Evolutionary conservation across 2,329 filamentous ascomycete genomes (phyloP).

Genomic region (Venturia pyrina): DNA sequence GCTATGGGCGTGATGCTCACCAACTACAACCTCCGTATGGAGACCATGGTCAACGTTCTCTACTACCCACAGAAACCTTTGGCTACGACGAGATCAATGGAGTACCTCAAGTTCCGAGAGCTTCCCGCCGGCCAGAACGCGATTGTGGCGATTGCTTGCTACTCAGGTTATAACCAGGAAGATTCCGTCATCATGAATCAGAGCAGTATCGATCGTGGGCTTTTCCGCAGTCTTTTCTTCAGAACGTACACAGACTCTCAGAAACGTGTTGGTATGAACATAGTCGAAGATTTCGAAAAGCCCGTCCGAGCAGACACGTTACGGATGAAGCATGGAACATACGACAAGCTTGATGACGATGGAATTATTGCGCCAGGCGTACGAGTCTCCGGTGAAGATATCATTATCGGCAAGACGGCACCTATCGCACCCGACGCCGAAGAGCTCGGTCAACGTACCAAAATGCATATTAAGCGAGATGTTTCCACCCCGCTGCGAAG

Average conservation of each 20-base stretch:
- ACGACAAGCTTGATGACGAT: conserved; percentile 95
- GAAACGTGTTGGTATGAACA: conserved; percentile 88
- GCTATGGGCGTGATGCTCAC: conserved; percentile 99
- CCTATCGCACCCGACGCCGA: conserved; percentile 88
- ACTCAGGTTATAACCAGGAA: conserved; percentile 99
- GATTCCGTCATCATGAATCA: conserved; percentile 99
- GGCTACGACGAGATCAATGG: conserved; percentile 94
- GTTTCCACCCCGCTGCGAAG: conserved; percentile 89
- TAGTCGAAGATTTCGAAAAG: conserved; percentile 92
- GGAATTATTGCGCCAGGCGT: conserved; percentile 90
- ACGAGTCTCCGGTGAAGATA: conserved; percentile 92
- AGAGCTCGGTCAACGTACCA: conserved; percentile 85
- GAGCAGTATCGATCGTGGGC: conserved; percentile 92
- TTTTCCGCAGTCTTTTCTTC: conserved; percentile 98
- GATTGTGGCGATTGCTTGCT: conserved; percentile 94
- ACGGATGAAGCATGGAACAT: conserved; percentile 86
- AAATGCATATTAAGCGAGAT: conserved; percentile 84
- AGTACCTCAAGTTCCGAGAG: conserved; percentile 96
- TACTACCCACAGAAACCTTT: conserved; percentile 98
- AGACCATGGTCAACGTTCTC: conserved; percentile 98
- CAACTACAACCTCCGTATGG: conserved; percentile 94
- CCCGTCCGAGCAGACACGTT: conserved; percentile 81
- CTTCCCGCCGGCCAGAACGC: conserved; percentile 94
- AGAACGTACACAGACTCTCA: conserved; percentile 94
- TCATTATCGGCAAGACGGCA: conserved; percentile 97